Percentiles rank a stretch among this genome's conserved stretches.
phyloP scores from a whole-genome alignment of 305 asterid species.

The Solanum hybrid region DNA sequence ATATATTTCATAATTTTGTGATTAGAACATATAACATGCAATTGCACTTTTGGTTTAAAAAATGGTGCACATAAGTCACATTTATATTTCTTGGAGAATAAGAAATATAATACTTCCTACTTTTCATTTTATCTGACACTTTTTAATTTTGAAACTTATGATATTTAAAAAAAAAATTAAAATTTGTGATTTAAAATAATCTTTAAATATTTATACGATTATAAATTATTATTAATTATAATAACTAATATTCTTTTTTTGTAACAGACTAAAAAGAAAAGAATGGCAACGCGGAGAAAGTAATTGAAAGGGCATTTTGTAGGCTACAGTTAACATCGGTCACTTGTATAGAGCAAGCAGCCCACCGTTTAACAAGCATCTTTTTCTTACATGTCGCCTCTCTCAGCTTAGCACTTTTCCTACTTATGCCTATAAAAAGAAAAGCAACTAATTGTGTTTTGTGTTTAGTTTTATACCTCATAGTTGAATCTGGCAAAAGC shows the following conservation, averaged over 20 bases:
- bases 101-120: background rate
- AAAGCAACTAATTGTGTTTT: background rate
- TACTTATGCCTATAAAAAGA: background rate
- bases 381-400: background rate
- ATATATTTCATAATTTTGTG: background rate
- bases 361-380: background rate
- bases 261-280: accelerated
- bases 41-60: no score
- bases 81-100: background rate
- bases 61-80: background rate
- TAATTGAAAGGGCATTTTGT: background rate
- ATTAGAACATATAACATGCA: background rate
- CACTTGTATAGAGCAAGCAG: background rate
- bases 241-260: no score
- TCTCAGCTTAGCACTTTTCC: background rate
- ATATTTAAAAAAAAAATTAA: no score
- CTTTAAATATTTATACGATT: no score
- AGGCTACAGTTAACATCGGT: background rate
- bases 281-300: accelerated
- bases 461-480: background rate
- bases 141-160: no score
- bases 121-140: no score
- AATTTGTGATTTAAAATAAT: no score
- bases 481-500: background rate
- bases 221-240: no score